Base-by-base conservation (phyloP, 2,329 filamentous ascomycete genomes). In the Hymenoscyphus fructigenus region DNA sequence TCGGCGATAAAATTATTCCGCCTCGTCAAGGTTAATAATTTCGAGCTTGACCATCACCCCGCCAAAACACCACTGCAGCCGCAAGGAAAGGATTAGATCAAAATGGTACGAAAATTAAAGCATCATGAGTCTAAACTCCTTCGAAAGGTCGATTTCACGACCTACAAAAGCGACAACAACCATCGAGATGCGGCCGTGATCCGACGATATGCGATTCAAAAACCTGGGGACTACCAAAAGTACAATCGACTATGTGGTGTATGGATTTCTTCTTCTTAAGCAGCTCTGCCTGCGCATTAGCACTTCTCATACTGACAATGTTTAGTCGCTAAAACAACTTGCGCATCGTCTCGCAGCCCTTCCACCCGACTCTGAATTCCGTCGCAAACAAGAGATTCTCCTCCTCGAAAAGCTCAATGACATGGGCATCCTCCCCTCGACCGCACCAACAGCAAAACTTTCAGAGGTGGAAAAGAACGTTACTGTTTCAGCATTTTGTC, bases 81-180 rank as follows among this genome's bases (percentile, higher is more conserved):
- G 14, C 26, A 34, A 29, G 7, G 26, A 36, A 53, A 55, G 12
- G 5, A 59, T 56, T 9, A 29, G 60, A 41, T 20, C 76, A 84
- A 71, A 28, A 98, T 98, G 95, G 92, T 96, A 72, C 90, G 95
- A 73, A 93, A 96, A 83, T 88, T 99, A 76, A 98, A 97, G 81
- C 87, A 96, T 80, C 94, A 97, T 80, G 95, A 99, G 88, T 88
- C 95, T 77, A 96, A 95, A 85, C 90, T 98, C 76, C 87, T 98
- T 70, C 84, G 85, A 74, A 94, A 94, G 76, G 93, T 95, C 79
- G 93, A 99, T 81, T 96, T 99, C 80, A 89, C 93, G 77, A 95
- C 90, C 75, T 97, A 94, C 84, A 95, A 95, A 79, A 88, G 88
- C 75, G 93, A 98, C 81, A 86, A 90, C 75, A 84, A 87, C 73